These are phyloP conservation scores for Protomyces gravidus DNA, from an alignment of 1,139 yeast species.

Conservation along the genomic window DNA sequence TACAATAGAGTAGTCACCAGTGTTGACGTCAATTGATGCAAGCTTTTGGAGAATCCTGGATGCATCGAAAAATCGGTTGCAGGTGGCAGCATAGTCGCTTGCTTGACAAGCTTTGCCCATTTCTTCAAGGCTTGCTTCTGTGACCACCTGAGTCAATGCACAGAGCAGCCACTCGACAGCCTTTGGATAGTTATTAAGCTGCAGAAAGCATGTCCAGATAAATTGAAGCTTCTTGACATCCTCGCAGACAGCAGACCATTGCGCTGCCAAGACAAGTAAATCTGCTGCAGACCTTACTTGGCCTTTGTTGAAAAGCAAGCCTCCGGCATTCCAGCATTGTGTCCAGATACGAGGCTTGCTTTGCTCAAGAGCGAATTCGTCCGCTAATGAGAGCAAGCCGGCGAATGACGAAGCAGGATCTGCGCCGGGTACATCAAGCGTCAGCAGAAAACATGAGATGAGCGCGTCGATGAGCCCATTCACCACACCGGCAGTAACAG, in stretches of 20 bases:
- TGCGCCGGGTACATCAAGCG: neutral
- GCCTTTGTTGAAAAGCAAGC: slow-evolving; percentile 1
- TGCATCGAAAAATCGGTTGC: neutral
- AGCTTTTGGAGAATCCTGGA: neutral
- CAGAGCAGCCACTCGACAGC: slow-evolving; percentile 5
- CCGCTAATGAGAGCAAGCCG: neutral
- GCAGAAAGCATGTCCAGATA: slow-evolving; percentile 13
- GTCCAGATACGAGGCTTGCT: neutral
- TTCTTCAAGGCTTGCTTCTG: neutral
- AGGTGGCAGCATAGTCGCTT: neutral
- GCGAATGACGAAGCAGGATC: neutral
- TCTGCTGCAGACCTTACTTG: neutral
- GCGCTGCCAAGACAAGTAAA: neutral
- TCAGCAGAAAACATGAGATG: neutral
- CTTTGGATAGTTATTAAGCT: neutral
- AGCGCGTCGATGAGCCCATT: neutral
- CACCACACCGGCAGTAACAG: neutral
- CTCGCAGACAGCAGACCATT: neutral
- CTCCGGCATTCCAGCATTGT: slow-evolving; percentile 3
- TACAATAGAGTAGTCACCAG: neutral
- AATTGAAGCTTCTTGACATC: slow-evolving; percentile 9
- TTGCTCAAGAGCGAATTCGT: neutral
- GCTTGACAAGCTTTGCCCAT: neutral
- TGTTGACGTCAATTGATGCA: neutral
- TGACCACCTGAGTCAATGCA: neutral